Conservation (phyloP, 208 protist species). For the Trypanosoma lewisi region DNA sequence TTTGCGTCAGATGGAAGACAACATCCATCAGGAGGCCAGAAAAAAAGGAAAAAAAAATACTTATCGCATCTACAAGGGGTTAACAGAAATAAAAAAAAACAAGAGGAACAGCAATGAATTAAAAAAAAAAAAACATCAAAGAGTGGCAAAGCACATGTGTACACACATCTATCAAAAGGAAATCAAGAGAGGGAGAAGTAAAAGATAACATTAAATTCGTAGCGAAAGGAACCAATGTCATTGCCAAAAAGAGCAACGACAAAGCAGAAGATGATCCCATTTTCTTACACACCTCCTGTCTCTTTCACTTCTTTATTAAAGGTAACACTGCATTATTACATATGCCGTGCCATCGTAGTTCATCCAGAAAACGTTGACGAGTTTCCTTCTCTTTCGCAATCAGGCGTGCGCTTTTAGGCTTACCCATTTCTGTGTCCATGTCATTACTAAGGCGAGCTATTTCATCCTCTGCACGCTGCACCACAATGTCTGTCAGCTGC, state of each 20-base stretch:
- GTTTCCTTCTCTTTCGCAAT: constrained; percentile 3
- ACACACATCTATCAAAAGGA: constrained; percentile 1
- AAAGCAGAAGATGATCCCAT: too few species aligned
- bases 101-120: neutral
- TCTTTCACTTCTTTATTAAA: neutral
- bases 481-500: constrained; percentile 17
- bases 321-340: neutral
- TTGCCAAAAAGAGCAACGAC: neutral
- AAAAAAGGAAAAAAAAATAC: neutral
- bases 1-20: neutral
- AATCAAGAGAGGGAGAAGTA: neutral
- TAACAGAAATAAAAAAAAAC: neutral
- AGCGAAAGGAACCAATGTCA: neutral
- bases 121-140: neutral
- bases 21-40: constrained; percentile 3
- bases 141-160: too few species aligned
- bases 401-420: neutral
- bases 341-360: constrained; percentile 24
- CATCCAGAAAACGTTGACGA: constrained; percentile 16
- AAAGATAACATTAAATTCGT: neutral
- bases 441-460: constrained; percentile 1
- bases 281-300: constrained; percentile 1
- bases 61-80: neutral
- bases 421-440: neutral
- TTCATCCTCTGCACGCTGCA: constrained; percentile 9